phyloP scores from a whole-genome alignment of 1,139 yeast genomes.

The Yamadazyma sp. region DNA sequence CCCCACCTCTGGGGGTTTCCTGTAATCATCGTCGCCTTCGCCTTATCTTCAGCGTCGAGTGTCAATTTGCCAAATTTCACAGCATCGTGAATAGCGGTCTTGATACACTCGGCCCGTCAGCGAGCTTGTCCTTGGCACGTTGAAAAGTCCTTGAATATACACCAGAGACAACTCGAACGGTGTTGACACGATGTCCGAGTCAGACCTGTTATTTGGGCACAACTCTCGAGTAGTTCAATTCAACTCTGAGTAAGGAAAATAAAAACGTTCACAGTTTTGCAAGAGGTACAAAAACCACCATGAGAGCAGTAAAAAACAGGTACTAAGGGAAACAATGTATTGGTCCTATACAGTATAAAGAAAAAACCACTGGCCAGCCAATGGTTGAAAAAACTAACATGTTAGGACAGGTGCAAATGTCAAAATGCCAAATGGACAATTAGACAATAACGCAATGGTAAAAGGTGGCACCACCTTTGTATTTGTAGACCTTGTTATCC shows the following conservation, averaged over 20 bases:
- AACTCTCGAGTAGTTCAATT: conserved; percentile 30
- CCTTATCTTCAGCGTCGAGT: conserved; percentile 43
- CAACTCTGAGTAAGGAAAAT: conserved; percentile 11
- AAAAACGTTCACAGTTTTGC: not conserved
- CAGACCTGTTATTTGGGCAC: conserved; percentile 48
- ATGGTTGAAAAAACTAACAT: conserved; percentile 1
- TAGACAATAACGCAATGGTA: conserved; percentile 15
- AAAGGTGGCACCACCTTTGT: conserved; percentile 8
- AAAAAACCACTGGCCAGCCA: conserved; percentile 1
- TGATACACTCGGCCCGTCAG: conserved; percentile 28
- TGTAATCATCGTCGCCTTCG: conserved; percentile 54
- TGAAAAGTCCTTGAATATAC: conserved; percentile 73
- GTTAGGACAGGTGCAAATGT: not conserved
- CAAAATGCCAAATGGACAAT: too few species aligned
- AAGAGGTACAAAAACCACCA: not conserved
- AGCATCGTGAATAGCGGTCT: conserved; percentile 43
- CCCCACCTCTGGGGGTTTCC: conserved; percentile 72
- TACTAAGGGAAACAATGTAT: not conserved
- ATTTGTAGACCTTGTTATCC: conserved; percentile 10
- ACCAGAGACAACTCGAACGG: conserved; percentile 57
- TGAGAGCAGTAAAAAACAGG: too few species aligned
- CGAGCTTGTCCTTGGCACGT: conserved; percentile 43
- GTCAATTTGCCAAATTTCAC: conserved; percentile 60
- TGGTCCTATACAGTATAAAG: conserved; percentile 1
- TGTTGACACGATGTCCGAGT: conserved; percentile 50